Conservation (phyloP, 768 basidiomycete species). For the Calocera viscosa region DNA sequence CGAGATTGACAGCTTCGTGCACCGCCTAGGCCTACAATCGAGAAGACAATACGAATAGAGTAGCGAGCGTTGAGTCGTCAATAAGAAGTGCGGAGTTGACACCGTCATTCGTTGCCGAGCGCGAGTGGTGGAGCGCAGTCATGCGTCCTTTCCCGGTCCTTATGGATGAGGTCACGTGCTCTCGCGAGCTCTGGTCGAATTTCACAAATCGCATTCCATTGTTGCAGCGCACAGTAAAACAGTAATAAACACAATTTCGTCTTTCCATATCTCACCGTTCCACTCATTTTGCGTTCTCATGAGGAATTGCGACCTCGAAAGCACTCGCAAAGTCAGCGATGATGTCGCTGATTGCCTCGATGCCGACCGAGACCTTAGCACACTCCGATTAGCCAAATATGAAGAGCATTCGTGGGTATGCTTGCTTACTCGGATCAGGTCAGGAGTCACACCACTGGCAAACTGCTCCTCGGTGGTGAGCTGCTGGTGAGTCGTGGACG, state of each 20-base stretch:
- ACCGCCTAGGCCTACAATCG: no score
- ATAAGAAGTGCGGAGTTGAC: not conserved
- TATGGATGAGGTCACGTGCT: not conserved
- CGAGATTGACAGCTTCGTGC: no score
- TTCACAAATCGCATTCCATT: not conserved
- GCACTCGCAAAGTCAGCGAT: conserved; percentile 34
- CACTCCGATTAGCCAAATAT: not conserved
- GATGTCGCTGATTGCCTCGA: conserved; percentile 34
- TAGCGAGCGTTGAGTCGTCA: not conserved
- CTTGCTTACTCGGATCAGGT: conserved; percentile 52
- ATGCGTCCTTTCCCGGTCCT: not conserved
- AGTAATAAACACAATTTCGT: not conserved
- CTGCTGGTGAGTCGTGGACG: conserved; percentile 65
- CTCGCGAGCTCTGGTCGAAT: no score
- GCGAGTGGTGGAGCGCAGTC: not conserved
- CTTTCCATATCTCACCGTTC: not conserved
- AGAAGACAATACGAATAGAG: not conserved
- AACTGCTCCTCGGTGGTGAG: conserved; percentile 47
- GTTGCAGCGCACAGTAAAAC: not conserved
- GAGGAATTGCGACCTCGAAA: conserved; percentile 23
- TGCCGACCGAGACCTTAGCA: conserved; percentile 32
- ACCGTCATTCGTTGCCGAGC: not conserved
- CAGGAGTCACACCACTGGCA: conserved; percentile 57
- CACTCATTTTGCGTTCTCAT: not conserved
- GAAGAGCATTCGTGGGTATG: not conserved